A percentile compares a stretch with the other conserved stretches of the same genome.
phyloP scores from a whole-genome alignment of 306 rosid species.

The Geum urbanum region DNA sequence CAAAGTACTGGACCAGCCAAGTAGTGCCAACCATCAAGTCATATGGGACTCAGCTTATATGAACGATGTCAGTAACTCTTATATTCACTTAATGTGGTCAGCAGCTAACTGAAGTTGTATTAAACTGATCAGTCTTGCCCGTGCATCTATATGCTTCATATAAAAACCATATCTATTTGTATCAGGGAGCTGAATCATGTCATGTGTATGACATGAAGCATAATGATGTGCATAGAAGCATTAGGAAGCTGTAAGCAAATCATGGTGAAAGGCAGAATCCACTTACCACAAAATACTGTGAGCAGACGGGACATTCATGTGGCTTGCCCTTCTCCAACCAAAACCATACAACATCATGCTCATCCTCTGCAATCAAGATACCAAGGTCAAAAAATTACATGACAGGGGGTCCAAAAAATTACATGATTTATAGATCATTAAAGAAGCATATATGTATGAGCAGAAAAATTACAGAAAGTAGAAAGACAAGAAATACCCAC shows the following conservation, averaged over 20 bases:
- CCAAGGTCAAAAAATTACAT: constrained; percentile 17
- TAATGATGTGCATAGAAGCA: neutral
- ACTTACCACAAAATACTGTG: constrained; percentile 86
- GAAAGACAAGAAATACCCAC: constrained; percentile 42
- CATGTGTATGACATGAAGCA: no score
- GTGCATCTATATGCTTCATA: neutral
- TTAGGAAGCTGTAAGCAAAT: neutral
- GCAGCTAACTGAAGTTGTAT: neutral
- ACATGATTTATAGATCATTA: neutral
- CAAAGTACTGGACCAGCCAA: constrained; percentile 13
- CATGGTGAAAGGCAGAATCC: constrained; percentile 13
- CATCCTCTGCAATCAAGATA: constrained; percentile 68
- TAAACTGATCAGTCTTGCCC: neutral
- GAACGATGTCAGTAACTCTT: neutral
- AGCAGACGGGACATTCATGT: constrained; percentile 86
- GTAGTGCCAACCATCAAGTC: constrained; percentile 5
- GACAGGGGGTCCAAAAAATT: neutral
- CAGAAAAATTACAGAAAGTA: constrained; percentile 4
- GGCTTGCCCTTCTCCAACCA: constrained; percentile 92
- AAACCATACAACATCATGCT: constrained; percentile 98
- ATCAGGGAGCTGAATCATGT: neutral
- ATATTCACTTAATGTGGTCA: neutral
- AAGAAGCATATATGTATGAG: constrained; percentile 12
- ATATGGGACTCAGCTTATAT: constrained; percentile 13
- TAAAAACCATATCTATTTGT: constrained; percentile 9